Evolutionary conservation across 768 basidiomycete genomes (phyloP).

Genomic region (Leccinum arenicola): DNA sequence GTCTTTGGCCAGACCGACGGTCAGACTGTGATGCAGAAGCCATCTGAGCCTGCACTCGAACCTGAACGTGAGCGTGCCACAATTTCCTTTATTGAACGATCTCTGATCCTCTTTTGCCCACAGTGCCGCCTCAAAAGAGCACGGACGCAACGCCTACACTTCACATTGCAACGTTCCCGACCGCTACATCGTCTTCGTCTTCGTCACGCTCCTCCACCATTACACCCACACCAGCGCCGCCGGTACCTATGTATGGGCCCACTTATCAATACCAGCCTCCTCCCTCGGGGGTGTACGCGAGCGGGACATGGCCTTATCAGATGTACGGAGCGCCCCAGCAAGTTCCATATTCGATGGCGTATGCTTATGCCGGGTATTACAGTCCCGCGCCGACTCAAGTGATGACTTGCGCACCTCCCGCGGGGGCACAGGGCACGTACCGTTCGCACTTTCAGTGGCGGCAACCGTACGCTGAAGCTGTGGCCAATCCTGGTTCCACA

Average conservation of each 20-base stretch:
- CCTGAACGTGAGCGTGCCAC: slow-evolving; percentile 41
- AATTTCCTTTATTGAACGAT: background rate
- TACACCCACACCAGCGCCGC: slow-evolving; percentile 13
- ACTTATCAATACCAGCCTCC: slow-evolving; percentile 21
- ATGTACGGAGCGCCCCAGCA: slow-evolving; percentile 20
- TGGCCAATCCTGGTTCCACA: slow-evolving; percentile 35
- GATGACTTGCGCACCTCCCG: slow-evolving; percentile 11
- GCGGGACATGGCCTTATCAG: slow-evolving; percentile 35
- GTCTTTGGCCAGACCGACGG: slow-evolving; percentile 73
- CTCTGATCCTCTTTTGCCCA: slow-evolving; percentile 10
- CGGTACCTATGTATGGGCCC: slow-evolving; percentile 21
- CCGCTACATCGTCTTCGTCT: slow-evolving; percentile 18
- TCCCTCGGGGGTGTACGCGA: slow-evolving; percentile 12
- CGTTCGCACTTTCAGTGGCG: slow-evolving; percentile 35
- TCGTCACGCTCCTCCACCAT: slow-evolving; percentile 18
- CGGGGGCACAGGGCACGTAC: slow-evolving; percentile 25
- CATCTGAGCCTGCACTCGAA: slow-evolving; percentile 50
- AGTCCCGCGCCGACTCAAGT: slow-evolving; percentile 12
- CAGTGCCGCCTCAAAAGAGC: slow-evolving; percentile 20
- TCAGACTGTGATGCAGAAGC: slow-evolving; percentile 66
- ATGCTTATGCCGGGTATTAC: slow-evolving; percentile 25
- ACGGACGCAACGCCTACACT: slow-evolving; percentile 17
- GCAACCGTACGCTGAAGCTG: slow-evolving; percentile 35
- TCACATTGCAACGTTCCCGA: slow-evolving; percentile 24
- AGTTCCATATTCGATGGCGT: slow-evolving; percentile 20